Evolutionary conservation across 2,329 filamentous ascomycete genomes (phyloP).

Genomic region (Tolypocladium album): DNA sequence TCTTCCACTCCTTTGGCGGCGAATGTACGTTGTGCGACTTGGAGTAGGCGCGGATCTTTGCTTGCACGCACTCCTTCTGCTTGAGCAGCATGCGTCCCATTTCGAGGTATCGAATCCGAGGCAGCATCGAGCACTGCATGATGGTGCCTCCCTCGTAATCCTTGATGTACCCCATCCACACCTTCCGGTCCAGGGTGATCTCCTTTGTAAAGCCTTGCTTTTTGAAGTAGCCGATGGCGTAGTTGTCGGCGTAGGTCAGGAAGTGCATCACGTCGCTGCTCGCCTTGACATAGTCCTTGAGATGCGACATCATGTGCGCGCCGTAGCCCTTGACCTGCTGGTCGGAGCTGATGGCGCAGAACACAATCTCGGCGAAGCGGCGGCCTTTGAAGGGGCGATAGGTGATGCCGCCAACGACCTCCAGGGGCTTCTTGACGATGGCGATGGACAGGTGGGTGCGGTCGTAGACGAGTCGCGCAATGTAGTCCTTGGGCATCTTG

Average conservation of each 20-base stretch:
- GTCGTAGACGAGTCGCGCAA: constrained; percentile 93
- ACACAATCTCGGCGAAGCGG: constrained; percentile 95
- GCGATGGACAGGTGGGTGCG: constrained; percentile 92
- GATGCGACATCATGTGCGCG: constrained; percentile 92
- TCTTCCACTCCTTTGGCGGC: constrained; percentile 79
- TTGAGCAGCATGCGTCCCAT: constrained; percentile 88
- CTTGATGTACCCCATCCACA: constrained; percentile 99
- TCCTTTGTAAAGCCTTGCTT: constrained; percentile 99
- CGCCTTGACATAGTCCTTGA: constrained; percentile 97
- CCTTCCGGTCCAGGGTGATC: constrained; percentile 78
- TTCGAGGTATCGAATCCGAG: constrained; percentile 88
- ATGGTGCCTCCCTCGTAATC: constrained; percentile 98
- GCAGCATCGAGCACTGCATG: constrained; percentile 98
- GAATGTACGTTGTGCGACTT: constrained; percentile 80
- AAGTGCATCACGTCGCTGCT: constrained; percentile 98
- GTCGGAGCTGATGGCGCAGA: constrained; percentile 93
- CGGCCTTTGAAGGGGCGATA: constrained; percentile 89
- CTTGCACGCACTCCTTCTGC: constrained; percentile 90
- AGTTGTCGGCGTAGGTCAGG: constrained; percentile 96
- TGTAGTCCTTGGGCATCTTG: constrained; percentile 99
- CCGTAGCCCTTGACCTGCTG: constrained; percentile 99
- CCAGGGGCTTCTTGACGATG: constrained; percentile 91
- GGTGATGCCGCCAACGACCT: constrained; percentile 94
- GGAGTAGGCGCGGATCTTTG: constrained; percentile 87
- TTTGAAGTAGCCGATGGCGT: constrained; percentile 97